phyloP scores from a whole-genome alignment of 352 stramenopile species.

The Phytophthora melonis region DNA sequence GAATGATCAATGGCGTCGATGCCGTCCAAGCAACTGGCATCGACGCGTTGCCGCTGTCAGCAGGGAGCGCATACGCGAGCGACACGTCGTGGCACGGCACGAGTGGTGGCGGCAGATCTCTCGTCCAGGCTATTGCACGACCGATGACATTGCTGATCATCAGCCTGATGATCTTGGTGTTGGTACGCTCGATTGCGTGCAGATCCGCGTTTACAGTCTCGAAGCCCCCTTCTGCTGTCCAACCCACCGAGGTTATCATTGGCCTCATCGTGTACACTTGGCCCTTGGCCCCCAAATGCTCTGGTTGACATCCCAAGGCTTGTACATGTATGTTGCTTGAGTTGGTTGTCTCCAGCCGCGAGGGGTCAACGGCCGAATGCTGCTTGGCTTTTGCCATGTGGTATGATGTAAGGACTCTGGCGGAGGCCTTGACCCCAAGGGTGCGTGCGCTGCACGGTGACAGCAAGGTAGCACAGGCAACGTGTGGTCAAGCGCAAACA shows the following conservation, averaged over 20 bases:
- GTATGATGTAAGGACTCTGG: not conserved
- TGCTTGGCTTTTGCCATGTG: slow-evolving; percentile 26
- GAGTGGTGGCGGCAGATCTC: slow-evolving; percentile 7
- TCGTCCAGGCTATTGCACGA: slow-evolving; percentile 26
- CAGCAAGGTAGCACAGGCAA: too few relatives aligned
- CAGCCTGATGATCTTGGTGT: slow-evolving; percentile 2
- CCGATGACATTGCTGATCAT: slow-evolving; percentile 1
- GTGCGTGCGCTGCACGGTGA: too few relatives aligned
- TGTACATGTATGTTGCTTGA: not conserved
- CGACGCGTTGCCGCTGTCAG: slow-evolving; percentile 1
- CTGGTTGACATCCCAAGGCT: not conserved
- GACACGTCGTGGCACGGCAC: not conserved
- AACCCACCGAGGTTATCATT: not conserved
- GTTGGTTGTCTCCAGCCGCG: not conserved
- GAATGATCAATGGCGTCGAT: slow-evolving; percentile 22
- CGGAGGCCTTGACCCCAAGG: not conserved
- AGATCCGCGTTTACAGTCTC: slow-evolving; percentile 26
- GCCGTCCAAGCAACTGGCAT: not conserved
- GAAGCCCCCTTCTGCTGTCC: not conserved
- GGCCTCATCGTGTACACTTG: too few relatives aligned
- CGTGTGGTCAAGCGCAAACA: too few relatives aligned
- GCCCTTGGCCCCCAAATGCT: not conserved
- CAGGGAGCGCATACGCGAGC: not conserved
- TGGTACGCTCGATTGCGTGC: slow-evolving; percentile 28
- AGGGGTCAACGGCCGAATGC: slow-evolving; percentile 4